Evolutionary conservation across 83 land plant species (phyloP), one percentile per base, ranked within the genome.

Genomic region (Picea abies): DNA sequence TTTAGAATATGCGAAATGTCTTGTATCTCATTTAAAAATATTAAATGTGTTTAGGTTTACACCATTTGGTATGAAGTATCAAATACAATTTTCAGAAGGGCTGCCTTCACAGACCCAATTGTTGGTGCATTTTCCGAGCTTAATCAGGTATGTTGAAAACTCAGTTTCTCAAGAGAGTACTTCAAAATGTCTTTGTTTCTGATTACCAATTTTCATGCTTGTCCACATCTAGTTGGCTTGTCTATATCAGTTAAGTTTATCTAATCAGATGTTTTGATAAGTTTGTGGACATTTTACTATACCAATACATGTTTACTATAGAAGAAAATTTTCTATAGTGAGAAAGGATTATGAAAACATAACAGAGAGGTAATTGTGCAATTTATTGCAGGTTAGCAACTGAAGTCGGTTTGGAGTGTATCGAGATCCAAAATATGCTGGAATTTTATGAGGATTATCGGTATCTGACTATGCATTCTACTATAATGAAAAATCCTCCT

Each of bases 401-500:
- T 88, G 99, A 98, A 47, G 94, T 90, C 75, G 99, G 97, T 52
- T 89, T 98, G 81, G 99, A 98, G 76, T 94, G 88, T 86, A 83
- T 98, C 52, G 99, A 98, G 85, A 93, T 98, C 49, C 99, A 96
- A 76, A 98, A 98, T 84, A 84, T 96, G 77, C 86, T 91, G 35
- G 99, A 98, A 56, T 98, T 98, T 83, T 98, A 93, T 89, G 99
- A 98, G 66, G 99, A 97, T 87, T 91, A 96, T 87, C 91, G 97
- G 99, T 96, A 88, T 22, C 25, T 37, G 68, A 16, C 62, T 82
- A 61, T 58, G 80, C 56, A 37, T 69, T 25, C 47, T 72, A 19
- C 44, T 41, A 52, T 52, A 72, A 39, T 41, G 37, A 5, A 72
- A 72, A 9, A n/a, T 39, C 56, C 37, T 35, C 15, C 44, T 72